Base-by-base conservation (phyloP, 441 rosid genomes). In the Omphalea diandra region DNA sequence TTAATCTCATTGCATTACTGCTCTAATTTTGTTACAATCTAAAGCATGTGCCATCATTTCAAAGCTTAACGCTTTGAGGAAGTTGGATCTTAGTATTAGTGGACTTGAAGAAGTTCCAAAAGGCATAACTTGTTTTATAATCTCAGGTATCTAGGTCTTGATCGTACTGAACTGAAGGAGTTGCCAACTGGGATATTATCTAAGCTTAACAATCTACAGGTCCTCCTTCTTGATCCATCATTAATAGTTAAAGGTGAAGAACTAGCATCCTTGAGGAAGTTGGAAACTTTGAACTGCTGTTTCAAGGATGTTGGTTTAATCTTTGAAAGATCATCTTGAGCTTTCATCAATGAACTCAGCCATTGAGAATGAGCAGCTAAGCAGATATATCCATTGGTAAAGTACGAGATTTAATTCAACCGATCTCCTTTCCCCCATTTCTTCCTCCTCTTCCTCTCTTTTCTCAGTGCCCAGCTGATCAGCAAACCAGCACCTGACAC, bases 1-100 rank as follows among this genome's bases (percentile, higher is more conserved):
- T 1, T 14, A 73, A 50, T 44, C 78, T 80, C 18, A 63, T 14
- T 63, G 67, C 80, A 47, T 43, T 82, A 17, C 3, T 73, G 35
- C 73, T 73, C 3, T 1, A 5, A 2, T 0, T 3, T 0, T 83
- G 80, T 5, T 0, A 0, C 0, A 2, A 31, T 0, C 56, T 79
- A 43, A 0, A 3, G 7, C 2, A 12, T 2, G 35, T 79, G 41
- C 80, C 81, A 47, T 52, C 72, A 0, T 77, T 17, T 64, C 58
- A 40, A 73, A 59, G 49, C 74, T 80, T 7, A 65, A 4, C 50
- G 44, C 1, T 9, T 56, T 77, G 49, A 64, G 60, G 50, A 59
- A 35, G 47, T 59, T 77, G 72, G 77, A 77, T 55, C 76, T 79
- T 5, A 31, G 11, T 41, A 6, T 12, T 20, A 33, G 66, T 3